A percentile compares a stretch with the other conserved stretches of the same genome.
Conservation (phyloP, 2,329 filamentous ascomycete genomes). For the Cercospora sp. region DNA sequence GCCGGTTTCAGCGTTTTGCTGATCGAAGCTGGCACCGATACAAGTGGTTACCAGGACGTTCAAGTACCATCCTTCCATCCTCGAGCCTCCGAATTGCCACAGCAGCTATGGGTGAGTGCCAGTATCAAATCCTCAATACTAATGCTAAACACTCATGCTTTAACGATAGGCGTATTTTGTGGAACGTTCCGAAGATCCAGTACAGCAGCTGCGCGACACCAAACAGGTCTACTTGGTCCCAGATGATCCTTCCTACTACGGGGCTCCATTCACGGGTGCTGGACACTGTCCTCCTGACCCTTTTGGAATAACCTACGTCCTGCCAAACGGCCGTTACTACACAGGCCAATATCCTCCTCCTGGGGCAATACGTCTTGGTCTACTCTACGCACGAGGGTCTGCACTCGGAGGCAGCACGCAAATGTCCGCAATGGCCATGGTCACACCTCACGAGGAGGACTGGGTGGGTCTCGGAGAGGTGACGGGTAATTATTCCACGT, state of each 20-base stretch:
- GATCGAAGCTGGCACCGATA: constrained; percentile 61
- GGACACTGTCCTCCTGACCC: constrained; percentile 12
- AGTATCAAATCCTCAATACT: neutral
- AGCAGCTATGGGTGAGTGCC: constrained; percentile 15
- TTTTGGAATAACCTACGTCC: constrained; percentile 41
- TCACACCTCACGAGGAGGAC: constrained; percentile 60
- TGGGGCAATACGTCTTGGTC: constrained; percentile 6
- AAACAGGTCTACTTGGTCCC: constrained; percentile 12
- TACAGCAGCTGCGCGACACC: constrained; percentile 10
- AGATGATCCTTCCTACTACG: constrained; percentile 7
- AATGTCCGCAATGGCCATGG: constrained; percentile 61
- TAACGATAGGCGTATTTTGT: constrained; percentile 5
- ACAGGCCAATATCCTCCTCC: constrained; percentile 52
- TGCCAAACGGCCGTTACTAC: constrained; percentile 51
- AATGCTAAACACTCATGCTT: constrained; percentile 31
- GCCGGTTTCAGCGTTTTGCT: constrained; percentile 61
- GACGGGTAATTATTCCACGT: constrained; percentile 59
- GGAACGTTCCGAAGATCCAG: constrained; percentile 7
- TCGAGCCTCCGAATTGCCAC: constrained; percentile 16
- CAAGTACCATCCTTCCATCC: constrained; percentile 19
- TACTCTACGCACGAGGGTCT: constrained; percentile 59
- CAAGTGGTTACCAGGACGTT: constrained; percentile 51
- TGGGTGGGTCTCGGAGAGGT: constrained; percentile 58
- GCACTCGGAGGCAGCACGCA: constrained; percentile 59
- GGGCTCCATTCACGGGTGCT: constrained; percentile 1